phyloP scores from a whole-genome alignment of 345 rosid genomes.

The Eucalyptus victrix region DNA sequence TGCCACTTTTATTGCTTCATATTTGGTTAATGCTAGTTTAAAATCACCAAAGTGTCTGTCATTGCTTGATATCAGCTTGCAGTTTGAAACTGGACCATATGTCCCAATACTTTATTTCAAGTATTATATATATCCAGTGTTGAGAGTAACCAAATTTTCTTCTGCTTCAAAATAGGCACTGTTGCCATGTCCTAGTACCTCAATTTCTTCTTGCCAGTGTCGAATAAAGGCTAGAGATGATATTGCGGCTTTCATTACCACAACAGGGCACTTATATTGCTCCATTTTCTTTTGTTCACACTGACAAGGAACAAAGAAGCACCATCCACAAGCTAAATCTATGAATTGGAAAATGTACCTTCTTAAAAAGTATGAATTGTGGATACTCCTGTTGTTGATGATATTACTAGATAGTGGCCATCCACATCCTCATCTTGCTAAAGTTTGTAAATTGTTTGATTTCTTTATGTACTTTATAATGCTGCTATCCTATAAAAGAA shows the following conservation, averaged over 20 bases:
- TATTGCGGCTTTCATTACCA: not conserved
- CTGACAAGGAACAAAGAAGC: not conserved
- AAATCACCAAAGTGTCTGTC: not conserved
- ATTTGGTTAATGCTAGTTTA: not conserved
- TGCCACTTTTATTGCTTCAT: not conserved
- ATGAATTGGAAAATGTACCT: not conserved
- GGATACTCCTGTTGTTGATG: not conserved
- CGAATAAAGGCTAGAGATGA: not conserved
- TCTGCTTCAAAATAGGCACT: not conserved
- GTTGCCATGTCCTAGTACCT: not conserved
- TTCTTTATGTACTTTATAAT: not conserved
- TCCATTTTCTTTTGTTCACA: not conserved
- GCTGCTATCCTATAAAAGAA: not conserved
- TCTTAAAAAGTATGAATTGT: not conserved
- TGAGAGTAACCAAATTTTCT: not conserved
- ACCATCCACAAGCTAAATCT: not conserved
- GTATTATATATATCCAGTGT: not conserved
- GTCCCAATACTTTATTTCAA: not conserved
- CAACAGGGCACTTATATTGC: not conserved
- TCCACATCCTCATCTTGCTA: not conserved
- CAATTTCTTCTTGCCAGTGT: not conserved
- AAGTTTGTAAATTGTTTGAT: not conserved
- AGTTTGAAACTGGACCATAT: not conserved
- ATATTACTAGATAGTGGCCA: not conserved
- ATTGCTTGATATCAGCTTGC: not conserved